phyloP scores from a whole-genome alignment of 139 green algal species.

The Pseudopediastrum boryanum region DNA sequence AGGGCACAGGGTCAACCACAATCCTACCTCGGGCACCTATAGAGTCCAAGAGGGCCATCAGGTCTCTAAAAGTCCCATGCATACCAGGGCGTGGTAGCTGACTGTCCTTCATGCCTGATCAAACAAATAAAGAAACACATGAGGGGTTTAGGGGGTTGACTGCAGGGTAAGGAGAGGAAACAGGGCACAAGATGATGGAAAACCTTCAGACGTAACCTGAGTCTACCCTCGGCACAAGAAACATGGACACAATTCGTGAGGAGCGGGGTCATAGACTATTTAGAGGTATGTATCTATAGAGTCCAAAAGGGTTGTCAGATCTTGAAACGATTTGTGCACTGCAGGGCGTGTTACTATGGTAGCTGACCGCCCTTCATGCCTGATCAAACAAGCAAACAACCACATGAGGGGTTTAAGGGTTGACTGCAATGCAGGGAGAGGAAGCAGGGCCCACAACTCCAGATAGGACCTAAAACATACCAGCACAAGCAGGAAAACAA shows the following conservation, averaged over 20 bases:
- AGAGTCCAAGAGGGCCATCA: slow-evolving; percentile 16
- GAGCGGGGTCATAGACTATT: slow-evolving; percentile 28
- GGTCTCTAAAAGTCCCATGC: slow-evolving; percentile 11
- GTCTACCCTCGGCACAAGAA: no score
- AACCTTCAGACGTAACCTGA: not conserved
- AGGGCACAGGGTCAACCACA: slow-evolving; percentile 32
- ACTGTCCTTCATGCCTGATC: not conserved
- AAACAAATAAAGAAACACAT: not conserved
- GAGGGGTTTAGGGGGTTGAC: not conserved
- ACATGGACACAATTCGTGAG: not conserved
- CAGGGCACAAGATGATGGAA: not conserved
- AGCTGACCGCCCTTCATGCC: not conserved
- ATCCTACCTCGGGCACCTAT: slow-evolving; percentile 16
- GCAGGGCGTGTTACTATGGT: not conserved
- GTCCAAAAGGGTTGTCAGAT: slow-evolving; percentile 21
- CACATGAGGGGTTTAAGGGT: not conserved
- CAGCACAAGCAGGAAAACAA: not conserved
- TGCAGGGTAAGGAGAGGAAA: not conserved
- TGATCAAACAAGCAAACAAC: not conserved
- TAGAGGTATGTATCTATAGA: not conserved
- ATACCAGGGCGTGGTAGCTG: slow-evolving; percentile 19
- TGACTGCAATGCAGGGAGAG: not conserved
- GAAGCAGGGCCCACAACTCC: not conserved
- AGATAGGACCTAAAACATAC: not conserved
- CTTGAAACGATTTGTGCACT: slow-evolving; percentile 3